Base-by-base conservation (phyloP, 176 grass and related monocot species). In the Aechmea fasciata region DNA sequence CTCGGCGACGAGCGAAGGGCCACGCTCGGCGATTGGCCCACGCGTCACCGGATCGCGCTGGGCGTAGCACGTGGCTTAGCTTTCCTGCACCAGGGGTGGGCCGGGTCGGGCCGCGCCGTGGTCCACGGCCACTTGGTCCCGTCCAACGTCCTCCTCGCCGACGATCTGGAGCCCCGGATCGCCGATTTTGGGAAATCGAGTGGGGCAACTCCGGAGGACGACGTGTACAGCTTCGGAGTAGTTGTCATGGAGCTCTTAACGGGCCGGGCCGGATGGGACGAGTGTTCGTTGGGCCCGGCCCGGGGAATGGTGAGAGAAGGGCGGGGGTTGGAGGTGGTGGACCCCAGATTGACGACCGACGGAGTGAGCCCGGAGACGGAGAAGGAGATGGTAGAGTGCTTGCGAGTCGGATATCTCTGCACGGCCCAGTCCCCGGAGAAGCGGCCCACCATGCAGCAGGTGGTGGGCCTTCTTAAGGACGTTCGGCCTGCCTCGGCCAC, bases 41-140 rank as follows among this genome's bases (percentile, higher is more conserved):
- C 83, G 85, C 62, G 90, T 1, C 87, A 99, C 71, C 82, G 84
- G 11, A 90, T 99, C 68, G 82, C 82, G 9, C 82, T 99, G 1
- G 94, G 90, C 0, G 68, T 99, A 3, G 87, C 94, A 8, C 82
- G 94, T 0, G 94, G 87, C 1, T 76, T 99, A 0, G 87, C 90
- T 1, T 99, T 99, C 87, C 84, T 99, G 48, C 94, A 99, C 80
- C 94, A 99, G 20, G 94, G 89, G 0, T 99, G 89, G 94, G 84
- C 84, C 0, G 84, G 89, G 33, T 78, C 81, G 13, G 57, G 79
- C 0, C 84, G 74, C 0, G 82, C 84, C 0, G 71, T 76, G 0
- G 85, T 80, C 52, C 89, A 99, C 82, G 87, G 94, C 18, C 89
- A 93, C 71, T 61, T 93, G 48, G 80, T 93, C 51, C 87, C 79